These are phyloP conservation scores for Aspergillus diversus DNA, from an alignment of 495 filamentous ascomycete species.

Conservation along the genomic window DNA sequence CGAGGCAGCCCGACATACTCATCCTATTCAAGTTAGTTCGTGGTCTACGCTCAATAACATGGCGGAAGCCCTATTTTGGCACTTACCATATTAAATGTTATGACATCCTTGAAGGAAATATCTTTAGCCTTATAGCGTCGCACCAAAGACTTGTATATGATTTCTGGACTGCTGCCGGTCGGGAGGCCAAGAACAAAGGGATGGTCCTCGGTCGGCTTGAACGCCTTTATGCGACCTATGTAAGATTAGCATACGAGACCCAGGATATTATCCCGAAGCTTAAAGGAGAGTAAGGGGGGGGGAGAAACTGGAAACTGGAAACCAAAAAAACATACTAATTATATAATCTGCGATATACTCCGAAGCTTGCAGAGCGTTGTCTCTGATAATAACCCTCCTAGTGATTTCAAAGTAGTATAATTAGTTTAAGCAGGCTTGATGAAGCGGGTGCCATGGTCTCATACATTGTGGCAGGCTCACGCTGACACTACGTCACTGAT, in stretches of 20 bases:
- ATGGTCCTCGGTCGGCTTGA: conserved; percentile 66
- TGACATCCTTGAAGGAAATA: conserved; percentile 84
- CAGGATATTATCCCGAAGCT: too few species aligned
- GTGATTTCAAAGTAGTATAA: conserved; percentile 17
- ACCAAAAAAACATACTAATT: conserved; percentile 55
- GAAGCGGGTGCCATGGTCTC: background rate
- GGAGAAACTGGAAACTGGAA: background rate
- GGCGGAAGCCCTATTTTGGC: background rate
- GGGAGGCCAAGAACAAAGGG: conserved; percentile 86
- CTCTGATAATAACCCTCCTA: conserved; percentile 86
- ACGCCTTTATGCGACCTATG: conserved; percentile 68
- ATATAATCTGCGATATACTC: conserved; percentile 84
- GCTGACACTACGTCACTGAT: conserved; percentile 27
- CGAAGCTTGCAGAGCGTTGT: conserved; percentile 66
- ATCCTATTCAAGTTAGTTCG: conserved; percentile 55
- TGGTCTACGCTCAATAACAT: background rate
- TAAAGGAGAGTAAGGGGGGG: too few species aligned
- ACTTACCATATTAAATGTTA: conserved; percentile 89
- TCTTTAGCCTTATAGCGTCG: conserved; percentile 74
- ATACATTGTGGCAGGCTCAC: conserved; percentile 33
- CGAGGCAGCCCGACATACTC: conserved; percentile 84
- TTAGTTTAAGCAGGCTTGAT: conserved; percentile 22
- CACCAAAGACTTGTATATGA: conserved; percentile 78
- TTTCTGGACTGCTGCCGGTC: conserved; percentile 77
- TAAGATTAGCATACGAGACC: background rate